Evolutionary conservation across 495 filamentous ascomycete species (phyloP).

Genomic region (Extremus antarcticus): DNA sequence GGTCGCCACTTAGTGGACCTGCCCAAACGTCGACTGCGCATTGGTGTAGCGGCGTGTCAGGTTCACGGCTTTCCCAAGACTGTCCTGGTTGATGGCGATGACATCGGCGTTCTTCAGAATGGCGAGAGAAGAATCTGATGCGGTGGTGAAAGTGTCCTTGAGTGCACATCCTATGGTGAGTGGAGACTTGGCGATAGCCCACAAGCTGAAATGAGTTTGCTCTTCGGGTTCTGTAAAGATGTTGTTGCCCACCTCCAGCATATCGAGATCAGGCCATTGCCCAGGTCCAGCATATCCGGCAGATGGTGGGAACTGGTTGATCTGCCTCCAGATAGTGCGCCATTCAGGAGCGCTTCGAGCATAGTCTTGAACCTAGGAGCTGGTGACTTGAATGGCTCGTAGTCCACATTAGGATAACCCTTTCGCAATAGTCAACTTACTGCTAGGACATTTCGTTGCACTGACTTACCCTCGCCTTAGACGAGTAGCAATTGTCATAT

Average conservation of each 20-base stretch:
- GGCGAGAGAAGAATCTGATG: not conserved
- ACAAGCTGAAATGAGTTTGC: constrained; percentile 11
- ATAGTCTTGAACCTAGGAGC: constrained; percentile 28
- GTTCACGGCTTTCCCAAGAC: not conserved
- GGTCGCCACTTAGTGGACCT: constrained; percentile 32
- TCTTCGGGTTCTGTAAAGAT: constrained; percentile 7
- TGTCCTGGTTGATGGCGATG: constrained; percentile 12
- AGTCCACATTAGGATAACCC: constrained; percentile 35
- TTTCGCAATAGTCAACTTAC: not conserved
- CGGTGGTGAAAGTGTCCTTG: not conserved
- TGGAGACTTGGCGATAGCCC: constrained; percentile 8
- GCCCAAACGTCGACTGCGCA: constrained; percentile 41
- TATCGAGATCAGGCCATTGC: constrained; percentile 7
- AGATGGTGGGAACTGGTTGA: constrained; percentile 38
- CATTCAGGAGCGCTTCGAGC: constrained; percentile 35
- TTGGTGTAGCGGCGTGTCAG: constrained; percentile 31
- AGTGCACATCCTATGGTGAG: constrained; percentile 8
- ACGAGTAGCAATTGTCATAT: constrained; percentile 30
- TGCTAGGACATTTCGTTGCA: too few relatives aligned
- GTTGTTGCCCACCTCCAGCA: constrained; percentile 6
- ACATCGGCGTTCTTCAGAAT: constrained; percentile 8
- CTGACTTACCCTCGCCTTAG: constrained; percentile 28
- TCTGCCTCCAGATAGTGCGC: constrained; percentile 40
- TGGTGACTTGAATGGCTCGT: constrained; percentile 28
- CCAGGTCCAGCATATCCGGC: constrained; percentile 5